Evolutionary conservation across 208 protist species (phyloP).

Genomic region (Trypanosoma lewisi): DNA sequence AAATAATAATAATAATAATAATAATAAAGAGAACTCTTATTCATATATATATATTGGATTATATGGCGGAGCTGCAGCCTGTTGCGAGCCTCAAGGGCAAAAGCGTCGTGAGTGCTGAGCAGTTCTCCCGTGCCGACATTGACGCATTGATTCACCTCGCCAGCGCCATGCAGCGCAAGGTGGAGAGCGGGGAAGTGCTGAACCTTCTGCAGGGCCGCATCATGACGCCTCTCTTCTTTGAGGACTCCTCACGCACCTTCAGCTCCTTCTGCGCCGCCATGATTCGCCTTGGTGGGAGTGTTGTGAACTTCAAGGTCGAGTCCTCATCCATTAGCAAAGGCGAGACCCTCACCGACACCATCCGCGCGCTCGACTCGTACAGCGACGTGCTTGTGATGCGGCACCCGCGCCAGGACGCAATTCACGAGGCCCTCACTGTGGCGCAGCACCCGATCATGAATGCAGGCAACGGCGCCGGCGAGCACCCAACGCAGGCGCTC

Average conservation of each 20-base stretch:
- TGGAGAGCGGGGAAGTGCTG: conserved; percentile 54
- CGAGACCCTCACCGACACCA: conserved; percentile 81
- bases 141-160: conserved; percentile 65
- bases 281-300: conserved; percentile 74
- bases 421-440: conserved; percentile 62
- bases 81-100: conserved; percentile 63
- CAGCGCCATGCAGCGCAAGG: conserved; percentile 35
- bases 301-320: conserved; percentile 82
- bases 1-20: too few relatives aligned
- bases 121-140: conserved; percentile 73
- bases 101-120: conserved; percentile 56
- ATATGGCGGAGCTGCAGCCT: conserved; percentile 25
- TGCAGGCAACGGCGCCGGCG: conserved; percentile 96
- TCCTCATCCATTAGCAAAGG: conserved; percentile 83
- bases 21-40: too few relatives aligned
- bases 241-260: conserved; percentile 79
- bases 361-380: conserved; percentile 88
- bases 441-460: conserved; percentile 93
- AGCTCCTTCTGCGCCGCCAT: conserved; percentile 83
- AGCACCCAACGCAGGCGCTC: conserved; percentile 98
- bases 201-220: conserved; percentile 61
- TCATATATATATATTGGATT: conserved; percentile 1
- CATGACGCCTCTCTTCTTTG: conserved; percentile 88
- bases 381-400: conserved; percentile 95
- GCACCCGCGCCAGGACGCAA: conserved; percentile 90